These are phyloP conservation scores for Podaxis sp. DNA, from an alignment of 768 basidiomycete genomes.

Conservation along the genomic window DNA sequence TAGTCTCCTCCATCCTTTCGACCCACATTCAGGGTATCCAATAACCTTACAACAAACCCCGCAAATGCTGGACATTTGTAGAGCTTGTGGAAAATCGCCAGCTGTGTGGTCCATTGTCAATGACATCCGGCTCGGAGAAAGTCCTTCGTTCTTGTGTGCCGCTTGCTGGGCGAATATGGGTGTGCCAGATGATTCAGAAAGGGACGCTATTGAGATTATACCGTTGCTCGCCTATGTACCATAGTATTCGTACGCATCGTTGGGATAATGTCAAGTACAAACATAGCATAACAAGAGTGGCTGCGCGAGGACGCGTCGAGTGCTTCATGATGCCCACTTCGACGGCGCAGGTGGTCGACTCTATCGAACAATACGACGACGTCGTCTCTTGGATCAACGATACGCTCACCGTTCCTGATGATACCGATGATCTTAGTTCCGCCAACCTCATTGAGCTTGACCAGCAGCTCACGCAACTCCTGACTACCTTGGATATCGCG, in stretches of 20 bases:
- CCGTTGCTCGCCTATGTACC: slow-evolving; percentile 6
- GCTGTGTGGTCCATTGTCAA: slow-evolving; percentile 66
- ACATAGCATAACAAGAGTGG: too few relatives aligned
- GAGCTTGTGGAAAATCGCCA: slow-evolving; percentile 67
- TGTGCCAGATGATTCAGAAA: slow-evolving; percentile 31
- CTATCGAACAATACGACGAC: slow-evolving; percentile 60
- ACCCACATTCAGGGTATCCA: slow-evolving; percentile 61
- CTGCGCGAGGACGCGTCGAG: not conserved
- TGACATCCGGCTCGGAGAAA: slow-evolving; percentile 75
- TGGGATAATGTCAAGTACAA: not conserved
- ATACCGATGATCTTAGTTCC: slow-evolving; percentile 25
- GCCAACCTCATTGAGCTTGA: slow-evolving; percentile 60
- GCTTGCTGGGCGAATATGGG: slow-evolving; percentile 78
- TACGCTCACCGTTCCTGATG: slow-evolving; percentile 40
- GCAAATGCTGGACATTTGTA: slow-evolving; percentile 58
- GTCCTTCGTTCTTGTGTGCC: slow-evolving; percentile 69
- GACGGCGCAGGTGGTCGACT: slow-evolving; percentile 45
- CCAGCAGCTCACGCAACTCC: slow-evolving; percentile 68
- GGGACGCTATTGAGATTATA: slow-evolving; percentile 3
- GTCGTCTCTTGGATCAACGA: slow-evolving; percentile 74
- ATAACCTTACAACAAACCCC: slow-evolving; percentile 67
- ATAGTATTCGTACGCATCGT: not conserved
- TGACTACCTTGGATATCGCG: slow-evolving; percentile 81
- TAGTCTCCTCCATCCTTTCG: slow-evolving; percentile 60
- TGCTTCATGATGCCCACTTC: slow-evolving; percentile 18